These are phyloP conservation scores for Golovinomyces cichoracearum DNA, from an alignment of 2,329 filamentous ascomycete species.

Conservation along the genomic window DNA sequence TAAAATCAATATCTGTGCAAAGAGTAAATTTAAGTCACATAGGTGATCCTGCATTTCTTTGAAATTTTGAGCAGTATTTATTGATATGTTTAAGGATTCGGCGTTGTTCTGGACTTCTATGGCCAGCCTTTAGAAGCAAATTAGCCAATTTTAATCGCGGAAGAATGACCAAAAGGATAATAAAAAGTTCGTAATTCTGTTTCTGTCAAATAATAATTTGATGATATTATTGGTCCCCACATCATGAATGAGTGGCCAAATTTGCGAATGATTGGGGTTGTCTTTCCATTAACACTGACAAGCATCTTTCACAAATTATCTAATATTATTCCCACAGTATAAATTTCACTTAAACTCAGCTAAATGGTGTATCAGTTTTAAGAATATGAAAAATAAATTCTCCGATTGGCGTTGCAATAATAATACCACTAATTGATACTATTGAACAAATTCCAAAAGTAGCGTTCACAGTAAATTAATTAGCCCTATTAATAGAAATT, in stretches of 20 bases:
- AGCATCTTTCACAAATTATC: neutral
- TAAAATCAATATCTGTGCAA: constrained; percentile 1
- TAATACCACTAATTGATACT: neutral
- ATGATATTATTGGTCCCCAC: neutral
- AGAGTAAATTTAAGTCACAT: constrained; percentile 1
- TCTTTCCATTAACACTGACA: neutral
- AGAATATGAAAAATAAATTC: too few species aligned
- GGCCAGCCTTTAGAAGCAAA: neutral
- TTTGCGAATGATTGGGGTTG: neutral
- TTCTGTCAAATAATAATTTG: neutral
- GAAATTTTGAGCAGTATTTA: neutral
- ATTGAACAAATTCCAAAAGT: neutral
- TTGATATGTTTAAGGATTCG: neutral
- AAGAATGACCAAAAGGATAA: neutral
- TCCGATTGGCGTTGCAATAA: neutral
- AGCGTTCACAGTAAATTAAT: neutral
- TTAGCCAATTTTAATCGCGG: neutral
- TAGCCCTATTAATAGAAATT: too few species aligned
- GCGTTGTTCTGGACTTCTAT: neutral
- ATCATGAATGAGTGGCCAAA: neutral
- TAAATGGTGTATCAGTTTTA: too few species aligned
- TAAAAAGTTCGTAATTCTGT: neutral
- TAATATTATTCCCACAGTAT: neutral
- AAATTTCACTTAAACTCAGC: neutral
- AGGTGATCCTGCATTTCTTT: neutral